A percentile compares a stretch with the other conserved stretches of the same genome.
Conservation (phyloP, 495 filamentous ascomycete species). For the Podospora sp. region DNA sequence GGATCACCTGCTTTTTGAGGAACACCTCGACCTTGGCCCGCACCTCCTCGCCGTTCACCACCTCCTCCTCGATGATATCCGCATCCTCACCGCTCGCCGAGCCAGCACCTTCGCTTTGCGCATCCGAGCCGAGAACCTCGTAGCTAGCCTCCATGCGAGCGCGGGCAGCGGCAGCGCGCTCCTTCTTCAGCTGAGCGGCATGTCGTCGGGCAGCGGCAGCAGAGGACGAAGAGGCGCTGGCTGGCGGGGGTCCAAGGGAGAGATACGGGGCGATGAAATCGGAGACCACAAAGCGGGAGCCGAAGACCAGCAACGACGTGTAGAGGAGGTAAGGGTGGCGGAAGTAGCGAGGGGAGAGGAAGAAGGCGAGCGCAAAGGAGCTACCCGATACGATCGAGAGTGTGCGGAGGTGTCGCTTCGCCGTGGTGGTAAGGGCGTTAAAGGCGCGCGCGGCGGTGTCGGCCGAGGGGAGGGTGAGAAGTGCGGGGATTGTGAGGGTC, state of each 20-base stretch:
- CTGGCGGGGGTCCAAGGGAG: constrained; percentile 39
- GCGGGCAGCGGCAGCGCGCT: constrained; percentile 25
- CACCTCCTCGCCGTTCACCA: constrained; percentile 81
- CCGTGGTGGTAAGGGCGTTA: constrained; percentile 60
- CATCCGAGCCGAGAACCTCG: constrained; percentile 61
- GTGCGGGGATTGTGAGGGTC: constrained; percentile 70
- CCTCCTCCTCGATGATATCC: constrained; percentile 32
- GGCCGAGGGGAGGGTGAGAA: constrained; percentile 76
- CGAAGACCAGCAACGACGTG: constrained; percentile 62
- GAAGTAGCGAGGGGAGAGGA: constrained; percentile 66
- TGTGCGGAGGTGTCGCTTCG: constrained; percentile 59
- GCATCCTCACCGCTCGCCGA: constrained; percentile 50
- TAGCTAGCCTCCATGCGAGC: constrained; percentile 60
- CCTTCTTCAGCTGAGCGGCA: constrained; percentile 26
- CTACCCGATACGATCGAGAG: constrained; percentile 63
- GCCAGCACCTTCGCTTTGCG: constrained; percentile 45
- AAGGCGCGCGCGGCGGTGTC: constrained; percentile 65
- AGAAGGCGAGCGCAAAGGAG: constrained; percentile 72
- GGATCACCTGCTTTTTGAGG: constrained; percentile 60
- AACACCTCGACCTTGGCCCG: constrained; percentile 68
- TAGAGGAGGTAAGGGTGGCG: constrained; percentile 88
- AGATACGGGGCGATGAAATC: constrained; percentile 57
- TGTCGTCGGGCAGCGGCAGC: constrained; percentile 26
- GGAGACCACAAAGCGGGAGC: constrained; percentile 56
- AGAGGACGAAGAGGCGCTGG: constrained; percentile 19